These are phyloP conservation scores for Keithomyces neogunnii DNA, from an alignment of 2,329 filamentous ascomycete species.

Conservation along the genomic window DNA sequence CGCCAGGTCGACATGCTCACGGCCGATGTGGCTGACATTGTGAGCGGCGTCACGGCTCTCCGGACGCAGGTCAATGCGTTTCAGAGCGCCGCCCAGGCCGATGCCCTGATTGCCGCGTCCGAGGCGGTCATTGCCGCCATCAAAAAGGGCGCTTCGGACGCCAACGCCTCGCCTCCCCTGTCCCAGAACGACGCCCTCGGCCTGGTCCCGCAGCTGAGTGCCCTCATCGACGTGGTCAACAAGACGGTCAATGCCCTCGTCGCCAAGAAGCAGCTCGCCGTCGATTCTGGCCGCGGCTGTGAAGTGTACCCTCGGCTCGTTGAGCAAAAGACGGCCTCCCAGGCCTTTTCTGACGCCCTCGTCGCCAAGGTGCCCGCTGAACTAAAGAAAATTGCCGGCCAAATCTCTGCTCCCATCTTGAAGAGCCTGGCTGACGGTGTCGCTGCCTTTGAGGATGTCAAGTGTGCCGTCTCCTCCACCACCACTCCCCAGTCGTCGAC, in stretches of 20 bases:
- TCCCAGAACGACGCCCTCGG: neutral
- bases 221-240: neutral
- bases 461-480: neutral
- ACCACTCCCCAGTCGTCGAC: neutral
- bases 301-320: constrained; percentile 3
- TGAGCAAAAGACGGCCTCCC: neutral
- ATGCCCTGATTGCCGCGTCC: neutral
- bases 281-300: constrained; percentile 3
- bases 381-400: neutral
- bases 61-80: neutral
- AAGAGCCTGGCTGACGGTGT: neutral
- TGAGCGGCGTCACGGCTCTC: neutral
- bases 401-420: neutral
- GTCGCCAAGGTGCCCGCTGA: neutral
- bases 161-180: neutral
- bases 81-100: neutral
- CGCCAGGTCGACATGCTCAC: neutral
- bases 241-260: neutral
- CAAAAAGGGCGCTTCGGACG: neutral
- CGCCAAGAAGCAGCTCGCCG: constrained; percentile 2
- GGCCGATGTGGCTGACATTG: neutral
- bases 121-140: neutral
- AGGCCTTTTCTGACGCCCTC: neutral
- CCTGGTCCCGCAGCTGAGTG: neutral
- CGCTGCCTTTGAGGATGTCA: constrained; percentile 4